phyloP scores from a whole-genome alignment of 768 basidiomycete species.

The Crucibulum laeve region DNA sequence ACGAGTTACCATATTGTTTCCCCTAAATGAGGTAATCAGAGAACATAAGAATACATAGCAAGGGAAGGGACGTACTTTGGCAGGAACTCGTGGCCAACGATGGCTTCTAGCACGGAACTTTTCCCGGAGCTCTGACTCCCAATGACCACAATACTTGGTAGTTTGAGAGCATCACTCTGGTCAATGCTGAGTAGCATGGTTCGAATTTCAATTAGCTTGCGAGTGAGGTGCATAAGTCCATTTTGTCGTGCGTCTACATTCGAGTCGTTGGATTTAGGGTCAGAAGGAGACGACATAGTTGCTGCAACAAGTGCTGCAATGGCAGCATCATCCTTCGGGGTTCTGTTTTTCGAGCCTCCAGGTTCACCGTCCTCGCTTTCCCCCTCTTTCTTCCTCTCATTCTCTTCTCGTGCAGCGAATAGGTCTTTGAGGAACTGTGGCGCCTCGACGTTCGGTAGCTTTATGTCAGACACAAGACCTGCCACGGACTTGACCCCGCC shows the following conservation, averaged over 20 bases:
- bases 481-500: slow-evolving; percentile 61
- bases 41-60: slow-evolving; percentile 3
- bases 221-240: slow-evolving; percentile 89
- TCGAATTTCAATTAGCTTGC: slow-evolving; percentile 94
- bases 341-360: slow-evolving; percentile 36
- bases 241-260: slow-evolving; percentile 54
- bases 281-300: slow-evolving; percentile 73
- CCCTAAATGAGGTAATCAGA: slow-evolving; percentile 44
- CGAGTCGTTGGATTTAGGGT: slow-evolving; percentile 38
- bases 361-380: slow-evolving; percentile 22
- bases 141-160: slow-evolving; percentile 97
- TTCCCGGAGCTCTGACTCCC: slow-evolving; percentile 99
- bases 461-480: slow-evolving; percentile 54
- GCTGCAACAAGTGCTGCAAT: slow-evolving; percentile 77
- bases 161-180: slow-evolving; percentile 88
- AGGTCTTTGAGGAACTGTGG: slow-evolving; percentile 74
- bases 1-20: slow-evolving; percentile 98
- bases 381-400: slow-evolving; percentile 22
- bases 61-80: slow-evolving; percentile 72
- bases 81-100: slow-evolving; percentile 96
- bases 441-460: slow-evolving; percentile 45
- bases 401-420: slow-evolving; percentile 31
- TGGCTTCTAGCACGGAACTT: slow-evolving; percentile 94
- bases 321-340: slow-evolving; percentile 55
- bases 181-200: slow-evolving; percentile 94